phyloP scores from a whole-genome alignment of 345 rosid genomes.

The Microthlaspi erraticum region DNA sequence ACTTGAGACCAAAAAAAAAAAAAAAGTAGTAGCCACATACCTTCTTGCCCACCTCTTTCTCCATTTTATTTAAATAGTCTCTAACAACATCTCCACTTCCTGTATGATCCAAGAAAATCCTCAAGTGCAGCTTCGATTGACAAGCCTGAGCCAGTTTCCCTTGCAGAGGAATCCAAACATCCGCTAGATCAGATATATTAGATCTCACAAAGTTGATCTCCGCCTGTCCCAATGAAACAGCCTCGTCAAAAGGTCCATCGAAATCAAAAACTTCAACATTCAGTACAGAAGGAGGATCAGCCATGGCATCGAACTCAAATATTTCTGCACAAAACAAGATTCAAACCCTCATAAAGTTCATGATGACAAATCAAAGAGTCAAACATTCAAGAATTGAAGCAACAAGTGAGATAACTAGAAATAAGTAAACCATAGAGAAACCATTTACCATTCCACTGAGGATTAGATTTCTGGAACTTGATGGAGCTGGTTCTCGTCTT shows the following conservation, averaged over 20 bases:
- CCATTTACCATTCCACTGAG: slow-evolving; percentile 88
- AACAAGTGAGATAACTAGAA: slow-evolving; percentile 26
- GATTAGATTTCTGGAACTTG: slow-evolving; percentile 87
- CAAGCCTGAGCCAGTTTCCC: slow-evolving; percentile 93
- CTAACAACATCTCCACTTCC: slow-evolving; percentile 81
- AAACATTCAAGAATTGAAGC: slow-evolving; percentile 13
- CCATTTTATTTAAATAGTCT: slow-evolving; percentile 94
- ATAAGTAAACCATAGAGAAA: slow-evolving; percentile 20
- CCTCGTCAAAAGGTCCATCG: slow-evolving; percentile 92
- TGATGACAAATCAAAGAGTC: slow-evolving; percentile 17
- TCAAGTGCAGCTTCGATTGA: slow-evolving; percentile 88
- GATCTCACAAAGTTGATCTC: slow-evolving; percentile 88
- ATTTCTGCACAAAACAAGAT: slow-evolving; percentile 70
- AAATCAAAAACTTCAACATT: slow-evolving; percentile 92
- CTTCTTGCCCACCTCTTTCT: slow-evolving; percentile 99
- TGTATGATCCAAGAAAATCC: slow-evolving; percentile 90
- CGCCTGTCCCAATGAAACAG: slow-evolving; percentile 82
- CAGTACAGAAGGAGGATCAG: slow-evolving; percentile 93
- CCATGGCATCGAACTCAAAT: slow-evolving; percentile 97
- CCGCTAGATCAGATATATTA: slow-evolving; percentile 85
- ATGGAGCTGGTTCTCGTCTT: slow-evolving; percentile 90
- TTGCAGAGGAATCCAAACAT: slow-evolving; percentile 85
- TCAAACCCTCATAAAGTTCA: slow-evolving; percentile 30
- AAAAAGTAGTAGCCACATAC: slow-evolving; percentile 46
- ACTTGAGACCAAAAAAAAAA: slow-evolving; percentile 10